Percentiles rank a stretch among this genome's conserved stretches.
phyloP scores from a whole-genome alignment of 129 eudicot genomes.

The Helichrysum umbraculigerum region DNA sequence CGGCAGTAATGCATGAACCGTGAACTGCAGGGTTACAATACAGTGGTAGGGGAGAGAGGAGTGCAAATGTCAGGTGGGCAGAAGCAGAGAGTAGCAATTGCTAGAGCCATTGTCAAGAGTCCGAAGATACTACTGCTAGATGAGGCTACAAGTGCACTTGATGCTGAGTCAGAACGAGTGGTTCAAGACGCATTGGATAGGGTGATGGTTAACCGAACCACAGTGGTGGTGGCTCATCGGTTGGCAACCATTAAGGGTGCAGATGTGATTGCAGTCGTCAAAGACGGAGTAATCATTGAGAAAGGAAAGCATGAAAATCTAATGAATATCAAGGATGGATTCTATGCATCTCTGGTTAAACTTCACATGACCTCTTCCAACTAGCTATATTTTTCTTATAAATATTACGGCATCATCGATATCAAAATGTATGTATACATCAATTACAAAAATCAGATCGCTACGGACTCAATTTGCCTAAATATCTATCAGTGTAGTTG shows the following conservation, averaged over 20 bases:
- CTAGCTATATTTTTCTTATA: neutral
- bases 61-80: neutral
- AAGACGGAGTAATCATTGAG: constrained; percentile 1
- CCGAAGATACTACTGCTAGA: constrained; percentile 20
- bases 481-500: neutral
- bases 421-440: neutral
- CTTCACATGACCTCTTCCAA: no score
- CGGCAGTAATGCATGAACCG: neutral
- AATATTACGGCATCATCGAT: neutral
- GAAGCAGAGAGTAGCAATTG: neutral
- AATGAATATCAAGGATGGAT: no score
- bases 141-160: constrained; percentile 69
- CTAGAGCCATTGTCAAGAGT: constrained; percentile 2
- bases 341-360: no score
- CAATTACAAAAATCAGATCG: neutral
- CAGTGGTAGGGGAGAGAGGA: neutral
- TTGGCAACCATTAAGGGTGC: constrained; percentile 60
- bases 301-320: neutral
- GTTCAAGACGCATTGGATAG: constrained; percentile 62
- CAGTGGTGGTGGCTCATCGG: constrained; percentile 63
- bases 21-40: neutral
- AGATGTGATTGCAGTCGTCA: constrained; percentile 59
- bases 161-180: constrained; percentile 61
- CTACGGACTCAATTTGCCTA: neutral
- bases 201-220: constrained; percentile 54